Evolutionary conservation across 805 yeast genomes (phyloP), one percentile per base, ranked within the genome.

Genomic region (Starmerella bombicola): DNA sequence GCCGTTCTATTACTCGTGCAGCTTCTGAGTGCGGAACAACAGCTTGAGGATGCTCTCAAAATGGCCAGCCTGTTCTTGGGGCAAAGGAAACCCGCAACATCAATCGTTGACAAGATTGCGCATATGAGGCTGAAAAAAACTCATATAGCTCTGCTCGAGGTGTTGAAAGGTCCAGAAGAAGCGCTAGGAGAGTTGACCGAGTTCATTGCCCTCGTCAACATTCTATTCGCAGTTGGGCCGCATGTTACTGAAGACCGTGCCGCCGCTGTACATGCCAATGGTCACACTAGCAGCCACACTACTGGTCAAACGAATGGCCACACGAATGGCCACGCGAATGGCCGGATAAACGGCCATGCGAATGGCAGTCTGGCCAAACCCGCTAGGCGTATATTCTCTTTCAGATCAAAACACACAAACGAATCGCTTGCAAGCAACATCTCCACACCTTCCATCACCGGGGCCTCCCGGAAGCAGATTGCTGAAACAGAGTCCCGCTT

Each of bases 1-100:
- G 69, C 76, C 6, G 76, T 88, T 76, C 80, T 80, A 54, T 60
- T 82, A 48, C 61, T 80, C 30, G 71, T 76, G 0, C 66, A 81
- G 42, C 58, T 80, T n/a, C 64, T 76, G 23, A 71, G 86, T 0
- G 69, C 78, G 0, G 68, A 69, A 30, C 82, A 79, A 41, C 73
- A 70, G 43, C 66, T 65, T 30, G 67, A 64, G 32, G 72, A 72
- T 26, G 70, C 79, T 13, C 72, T 71, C 43, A 72, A 73, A 42
- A 69, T 78, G 38, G 64, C 76, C 17, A 68, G 69, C 34, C 70
- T 71, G 36, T 74, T 75, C 0, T 55, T 71, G 26, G 66, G 68
- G 40, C 63, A 70, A 49, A 38, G 73, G 64, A 47, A 13, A 30
- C 42, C 46, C 13, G 42, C 18, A 30, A 40, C 1, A 30, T 48